Evolutionary conservation across 2,329 filamentous ascomycete species (phyloP), one percentile per base, ranked within the genome.

Genomic region (Calonectria multiphialidica): DNA sequence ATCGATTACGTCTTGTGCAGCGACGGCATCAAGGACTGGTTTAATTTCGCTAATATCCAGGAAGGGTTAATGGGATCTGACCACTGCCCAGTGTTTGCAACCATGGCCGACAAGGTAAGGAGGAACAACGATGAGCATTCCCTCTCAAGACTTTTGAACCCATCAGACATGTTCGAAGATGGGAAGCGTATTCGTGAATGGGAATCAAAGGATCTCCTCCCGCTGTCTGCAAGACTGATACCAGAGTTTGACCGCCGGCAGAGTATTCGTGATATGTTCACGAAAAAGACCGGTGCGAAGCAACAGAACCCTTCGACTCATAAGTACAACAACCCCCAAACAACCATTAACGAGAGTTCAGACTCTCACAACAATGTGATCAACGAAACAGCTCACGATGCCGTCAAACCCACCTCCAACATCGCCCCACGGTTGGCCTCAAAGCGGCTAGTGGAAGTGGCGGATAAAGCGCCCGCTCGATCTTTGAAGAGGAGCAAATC

Each of bases 1-100:
- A 98, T 98, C 77, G 97, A 99, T 83, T 98, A 98, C 83, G 90
- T 99, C 21, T 88, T 98, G 4, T 98, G 95, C 81, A 97, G 92
- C 75, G 87, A 93, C 47, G 89, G 90, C 42, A 94, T 98, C 87
- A 94, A 92, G 78, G 86, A 90, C 64, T 98, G 96, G 95, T 94
- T 98, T 79, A 87, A 86, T 30, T 90, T 92, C 50, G 91, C 95
- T 8, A 92, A 98, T 78, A 98, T 98, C 37, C 97, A 98, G 81
- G 95, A 98, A 83, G 96, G 96, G 0, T 86, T 98, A 25, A 93
- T 98, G 89, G 97, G 97, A 0, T 98, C 96, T 1, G 97, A 99
- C 80, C 97, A 99, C 82, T 99, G 97, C 78, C 97, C 97, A 0
- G 96, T 98, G 1, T 98, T 93, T 82, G 95, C 93, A 1, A 88